These are phyloP conservation scores for Alloteropsis semialata DNA, from an alignment of 176 grass and related monocot genomes.

Conservation along the genomic window DNA sequence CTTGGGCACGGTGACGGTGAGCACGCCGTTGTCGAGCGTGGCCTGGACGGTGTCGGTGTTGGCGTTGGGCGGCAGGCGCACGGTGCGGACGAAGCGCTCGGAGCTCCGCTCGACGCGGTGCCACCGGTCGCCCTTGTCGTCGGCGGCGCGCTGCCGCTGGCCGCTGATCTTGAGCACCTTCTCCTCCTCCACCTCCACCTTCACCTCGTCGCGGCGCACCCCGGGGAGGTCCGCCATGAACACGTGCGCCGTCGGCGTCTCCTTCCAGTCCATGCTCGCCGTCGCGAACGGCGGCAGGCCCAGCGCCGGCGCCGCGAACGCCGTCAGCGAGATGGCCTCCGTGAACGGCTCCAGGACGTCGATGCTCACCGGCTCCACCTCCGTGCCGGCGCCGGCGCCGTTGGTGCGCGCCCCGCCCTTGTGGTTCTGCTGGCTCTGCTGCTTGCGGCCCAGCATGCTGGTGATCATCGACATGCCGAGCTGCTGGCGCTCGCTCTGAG, in stretches of 20 bases:
- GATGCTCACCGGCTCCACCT: slow-evolving; percentile 17
- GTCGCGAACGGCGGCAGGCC: slow-evolving; percentile 38
- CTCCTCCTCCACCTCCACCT: slow-evolving; percentile 71
- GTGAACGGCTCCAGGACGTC: slow-evolving; percentile 36
- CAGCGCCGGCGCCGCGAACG: slow-evolving; percentile 13
- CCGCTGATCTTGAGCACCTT: slow-evolving; percentile 63
- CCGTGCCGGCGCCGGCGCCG: neutral
- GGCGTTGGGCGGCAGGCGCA: slow-evolving; percentile 49
- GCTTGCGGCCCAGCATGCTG: slow-evolving; percentile 42
- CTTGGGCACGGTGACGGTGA: slow-evolving; percentile 69
- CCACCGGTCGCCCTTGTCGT: slow-evolving; percentile 59
- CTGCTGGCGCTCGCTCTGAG: neutral
- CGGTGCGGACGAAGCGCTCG: slow-evolving; percentile 49
- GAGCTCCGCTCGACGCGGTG: slow-evolving; percentile 55
- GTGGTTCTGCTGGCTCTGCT: neutral
- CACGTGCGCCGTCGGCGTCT: slow-evolving; percentile 67
- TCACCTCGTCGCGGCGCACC: slow-evolving; percentile 51
- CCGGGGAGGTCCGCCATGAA: slow-evolving; percentile 73
- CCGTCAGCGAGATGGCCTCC: slow-evolving; percentile 31
- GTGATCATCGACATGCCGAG: slow-evolving; percentile 39
- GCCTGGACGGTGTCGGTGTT: slow-evolving; percentile 38
- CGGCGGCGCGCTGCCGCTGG: slow-evolving; percentile 40
- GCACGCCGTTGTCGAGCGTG: slow-evolving; percentile 51
- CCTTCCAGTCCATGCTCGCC: slow-evolving; percentile 76
- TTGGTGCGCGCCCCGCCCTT: neutral